phyloP scores from a whole-genome alignment of 2,329 filamentous ascomycete genomes.

The Neonectria ditissima region DNA sequence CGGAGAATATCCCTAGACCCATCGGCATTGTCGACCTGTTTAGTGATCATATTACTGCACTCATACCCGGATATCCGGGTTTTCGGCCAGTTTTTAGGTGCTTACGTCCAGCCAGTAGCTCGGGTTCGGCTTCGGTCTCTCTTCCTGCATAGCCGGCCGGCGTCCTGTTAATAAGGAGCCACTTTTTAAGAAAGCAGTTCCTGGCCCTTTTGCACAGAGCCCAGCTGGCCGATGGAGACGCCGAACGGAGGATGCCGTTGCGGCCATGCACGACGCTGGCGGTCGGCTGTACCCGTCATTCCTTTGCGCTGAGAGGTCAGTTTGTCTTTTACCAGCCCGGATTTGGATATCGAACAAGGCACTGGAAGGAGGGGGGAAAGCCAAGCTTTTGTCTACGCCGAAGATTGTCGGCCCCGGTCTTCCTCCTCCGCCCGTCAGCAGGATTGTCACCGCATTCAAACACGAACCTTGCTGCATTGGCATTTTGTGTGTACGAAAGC shows the following conservation, averaged over 20 bases:
- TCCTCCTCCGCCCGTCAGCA: slow-evolving; percentile 5
- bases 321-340: slow-evolving; percentile 16
- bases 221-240: slow-evolving; percentile 19
- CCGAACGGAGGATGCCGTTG: slow-evolving; percentile 11
- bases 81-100: slow-evolving; percentile 24
- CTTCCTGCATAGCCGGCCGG: slow-evolving; percentile 22
- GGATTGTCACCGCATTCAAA: neutral
- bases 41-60: neutral
- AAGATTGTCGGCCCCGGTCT: slow-evolving; percentile 36
- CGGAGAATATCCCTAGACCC: neutral
- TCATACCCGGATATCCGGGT: slow-evolving; percentile 18
- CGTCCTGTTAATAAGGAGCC: slow-evolving; percentile 8
- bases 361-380: neutral
- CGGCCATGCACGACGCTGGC: neutral
- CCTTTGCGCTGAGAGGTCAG: slow-evolving; percentile 33
- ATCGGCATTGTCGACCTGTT: neutral
- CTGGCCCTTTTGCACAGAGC: slow-evolving; percentile 21
- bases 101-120: slow-evolving; percentile 11
- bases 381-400: slow-evolving; percentile 24
- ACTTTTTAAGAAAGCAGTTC: slow-evolving; percentile 31
- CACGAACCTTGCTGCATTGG: slow-evolving; percentile 2
- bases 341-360: slow-evolving; percentile 13
- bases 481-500: too few species aligned
- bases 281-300: slow-evolving; percentile 33
- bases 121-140: slow-evolving; percentile 27